Percentiles rank a stretch among this genome's conserved stretches.
Conservation (phyloP, 768 basidiomycete genomes). For the Lactarius indigo region DNA sequence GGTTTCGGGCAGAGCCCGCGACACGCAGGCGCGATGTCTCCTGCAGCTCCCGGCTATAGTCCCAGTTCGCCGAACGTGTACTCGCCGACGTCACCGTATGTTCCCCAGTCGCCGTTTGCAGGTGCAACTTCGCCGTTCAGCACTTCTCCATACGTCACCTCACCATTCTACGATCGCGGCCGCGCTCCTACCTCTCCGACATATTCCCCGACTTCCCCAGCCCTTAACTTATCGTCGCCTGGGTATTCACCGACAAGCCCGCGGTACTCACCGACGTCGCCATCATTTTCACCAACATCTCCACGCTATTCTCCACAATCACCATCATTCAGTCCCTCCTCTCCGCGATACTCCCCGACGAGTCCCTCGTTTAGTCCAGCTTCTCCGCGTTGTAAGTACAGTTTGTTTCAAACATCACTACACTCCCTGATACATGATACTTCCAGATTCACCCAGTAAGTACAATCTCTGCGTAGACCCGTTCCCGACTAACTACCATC, state of each 20-base stretch:
- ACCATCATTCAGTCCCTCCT: constrained; percentile 89
- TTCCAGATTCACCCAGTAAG: constrained; percentile 78
- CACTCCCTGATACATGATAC: constrained; percentile 10
- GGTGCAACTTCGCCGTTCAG: constrained; percentile 83
- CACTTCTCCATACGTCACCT: constrained; percentile 76
- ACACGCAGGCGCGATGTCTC: constrained; percentile 84
- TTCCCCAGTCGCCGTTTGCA: constrained; percentile 77
- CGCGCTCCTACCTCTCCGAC: constrained; percentile 73
- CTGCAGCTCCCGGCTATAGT: constrained; percentile 82
- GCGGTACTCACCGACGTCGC: constrained; percentile 81
- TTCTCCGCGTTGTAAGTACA: constrained; percentile 76
- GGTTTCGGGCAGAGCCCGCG: constrained; percentile 84
- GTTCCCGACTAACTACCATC: constrained; percentile 29
- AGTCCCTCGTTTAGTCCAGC: constrained; percentile 85
- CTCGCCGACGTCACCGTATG: constrained; percentile 87
- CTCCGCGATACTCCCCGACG: constrained; percentile 84
- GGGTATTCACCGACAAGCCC: constrained; percentile 67
- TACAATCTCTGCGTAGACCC: constrained; percentile 23
- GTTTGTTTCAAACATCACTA: constrained; percentile 23
- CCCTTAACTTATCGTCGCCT: constrained; percentile 77
- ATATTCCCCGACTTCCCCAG: constrained; percentile 86
- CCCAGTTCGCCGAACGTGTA: constrained; percentile 89
- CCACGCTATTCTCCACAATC: constrained; percentile 90
- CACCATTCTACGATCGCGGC: constrained; percentile 73
- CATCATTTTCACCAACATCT: constrained; percentile 84